Percentiles rank a stretch among this genome's conserved stretches.
Conservation (phyloP, 192 early-diverging fungal genomes). For the Allomyces arbusculus region DNA sequence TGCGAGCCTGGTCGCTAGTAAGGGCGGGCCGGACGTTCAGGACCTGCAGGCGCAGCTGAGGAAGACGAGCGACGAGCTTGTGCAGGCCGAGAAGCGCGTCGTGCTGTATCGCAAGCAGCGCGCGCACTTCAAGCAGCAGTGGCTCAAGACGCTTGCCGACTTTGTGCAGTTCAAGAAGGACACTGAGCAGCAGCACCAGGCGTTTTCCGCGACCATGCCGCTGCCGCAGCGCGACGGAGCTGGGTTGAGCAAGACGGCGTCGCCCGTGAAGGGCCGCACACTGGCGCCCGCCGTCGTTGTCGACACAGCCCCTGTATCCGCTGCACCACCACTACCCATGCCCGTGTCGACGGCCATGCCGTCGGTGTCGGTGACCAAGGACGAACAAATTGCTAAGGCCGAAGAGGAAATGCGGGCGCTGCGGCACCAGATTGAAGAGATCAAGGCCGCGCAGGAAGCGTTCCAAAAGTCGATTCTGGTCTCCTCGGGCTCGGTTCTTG, state of each 20-base stretch:
- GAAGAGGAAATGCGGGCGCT: not conserved
- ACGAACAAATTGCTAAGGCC: too few species aligned
- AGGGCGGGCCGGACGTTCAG: not conserved
- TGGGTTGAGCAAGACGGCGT: too few species aligned
- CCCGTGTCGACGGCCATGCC: not conserved
- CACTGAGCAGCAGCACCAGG: not conserved
- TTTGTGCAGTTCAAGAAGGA: not conserved
- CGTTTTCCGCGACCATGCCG: too few species aligned
- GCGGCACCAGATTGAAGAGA: not conserved
- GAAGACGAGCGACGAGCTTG: not conserved
- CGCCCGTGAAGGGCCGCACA: too few species aligned
- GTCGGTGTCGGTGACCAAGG: not conserved
- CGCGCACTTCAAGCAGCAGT: conserved; percentile 1
- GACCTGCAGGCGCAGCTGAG: not conserved
- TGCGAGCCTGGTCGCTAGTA: not conserved
- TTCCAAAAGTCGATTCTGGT: not conserved
- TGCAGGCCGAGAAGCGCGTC: not conserved
- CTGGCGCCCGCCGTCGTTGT: too few species aligned
- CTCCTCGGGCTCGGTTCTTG: not conserved
- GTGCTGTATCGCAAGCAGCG: not conserved
- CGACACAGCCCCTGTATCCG: too few species aligned
- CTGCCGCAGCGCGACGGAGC: too few species aligned
- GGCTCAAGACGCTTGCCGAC: conserved; percentile 1
- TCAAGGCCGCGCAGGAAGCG: not conserved
- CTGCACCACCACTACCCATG: not conserved